Evolutionary conservation across 2,329 filamentous ascomycete species (phyloP), one percentile per base, ranked within the genome.

Genomic region (Ascochyta fabae): DNA sequence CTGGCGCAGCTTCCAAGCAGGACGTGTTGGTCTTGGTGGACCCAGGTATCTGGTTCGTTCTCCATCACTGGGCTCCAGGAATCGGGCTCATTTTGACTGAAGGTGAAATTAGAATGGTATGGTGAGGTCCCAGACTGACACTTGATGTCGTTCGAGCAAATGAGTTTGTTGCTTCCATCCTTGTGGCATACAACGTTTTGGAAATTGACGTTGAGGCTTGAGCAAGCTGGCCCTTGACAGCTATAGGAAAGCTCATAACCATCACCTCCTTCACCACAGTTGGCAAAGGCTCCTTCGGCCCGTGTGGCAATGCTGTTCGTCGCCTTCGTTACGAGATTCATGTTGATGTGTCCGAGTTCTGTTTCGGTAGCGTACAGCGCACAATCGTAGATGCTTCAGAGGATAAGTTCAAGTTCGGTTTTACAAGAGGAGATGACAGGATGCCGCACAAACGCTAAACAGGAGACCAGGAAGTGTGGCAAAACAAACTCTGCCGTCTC

Each of bases 41-140:
- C 49, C 26, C 45, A 46, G 29, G 27, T 58, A 41, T 69, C 65
- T 8, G 48, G 35, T 22, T 63, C 36, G 15, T 61, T 61, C 3
- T 54, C 56, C 13, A 61, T 55, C 9, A 34, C 27, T 4, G 64
- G 65, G 22, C 47, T 62, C 48, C 61, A 53, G 4, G 56, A 58
- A 50, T 67, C 66, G 3, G 58, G 56, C 22, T 66, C 58, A 22
- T 62, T 67, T 35, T 69, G 66, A 12, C 33, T 51, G 48, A 68
- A 69, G 15, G 63, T 67, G 39, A 67, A 68, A 46, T 67, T 67
- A 7, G 66, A 66, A 16, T 58, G 49, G 41, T 63, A 66, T 4
- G 55, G 61, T 6, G 48, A 56, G 23, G 60, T 59, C 2, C 59
- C 61, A 2, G 31, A 19, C 4, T 62, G 56, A 38, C 65, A 69